Evolutionary conservation across 345 rosid genomes (phyloP).

Genomic region (Eutrema yunnanense): DNA sequence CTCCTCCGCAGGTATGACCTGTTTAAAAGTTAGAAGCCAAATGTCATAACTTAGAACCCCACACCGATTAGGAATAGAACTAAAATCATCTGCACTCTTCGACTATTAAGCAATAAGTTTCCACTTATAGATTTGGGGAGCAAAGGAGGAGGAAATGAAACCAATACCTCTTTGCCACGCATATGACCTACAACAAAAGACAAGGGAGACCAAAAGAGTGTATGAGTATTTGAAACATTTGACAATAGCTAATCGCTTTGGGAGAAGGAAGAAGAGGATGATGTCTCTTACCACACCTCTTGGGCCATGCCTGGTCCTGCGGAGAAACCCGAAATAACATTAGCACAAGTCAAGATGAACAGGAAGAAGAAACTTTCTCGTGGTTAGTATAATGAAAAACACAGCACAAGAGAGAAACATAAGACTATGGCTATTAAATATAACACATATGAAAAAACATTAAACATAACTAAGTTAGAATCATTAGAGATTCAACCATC

Average conservation of each 20-base stretch:
- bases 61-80: background rate
- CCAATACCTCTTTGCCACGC: conserved; percentile 49
- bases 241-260: background rate
- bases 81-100: background rate
- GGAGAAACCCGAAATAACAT: conserved; percentile 1
- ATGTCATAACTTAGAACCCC: background rate
- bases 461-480: background rate
- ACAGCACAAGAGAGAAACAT: background rate
- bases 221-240: background rate
- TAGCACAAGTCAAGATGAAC: background rate
- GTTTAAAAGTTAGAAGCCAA: conserved; percentile 10
- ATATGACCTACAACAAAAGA: conserved; percentile 36
- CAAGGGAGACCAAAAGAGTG: background rate
- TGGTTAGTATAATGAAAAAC: background rate
- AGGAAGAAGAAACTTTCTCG: background rate
- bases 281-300: conserved; percentile 44
- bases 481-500: background rate
- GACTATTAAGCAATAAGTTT: background rate
- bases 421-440: background rate
- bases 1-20: conserved; percentile 52
- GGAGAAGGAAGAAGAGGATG: background rate
- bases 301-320: conserved; percentile 62
- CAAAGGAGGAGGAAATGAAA: background rate
- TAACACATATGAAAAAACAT: background rate
- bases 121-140: background rate